Conservation (phyloP, 164 flowering plant species). For the Santalum album region DNA sequence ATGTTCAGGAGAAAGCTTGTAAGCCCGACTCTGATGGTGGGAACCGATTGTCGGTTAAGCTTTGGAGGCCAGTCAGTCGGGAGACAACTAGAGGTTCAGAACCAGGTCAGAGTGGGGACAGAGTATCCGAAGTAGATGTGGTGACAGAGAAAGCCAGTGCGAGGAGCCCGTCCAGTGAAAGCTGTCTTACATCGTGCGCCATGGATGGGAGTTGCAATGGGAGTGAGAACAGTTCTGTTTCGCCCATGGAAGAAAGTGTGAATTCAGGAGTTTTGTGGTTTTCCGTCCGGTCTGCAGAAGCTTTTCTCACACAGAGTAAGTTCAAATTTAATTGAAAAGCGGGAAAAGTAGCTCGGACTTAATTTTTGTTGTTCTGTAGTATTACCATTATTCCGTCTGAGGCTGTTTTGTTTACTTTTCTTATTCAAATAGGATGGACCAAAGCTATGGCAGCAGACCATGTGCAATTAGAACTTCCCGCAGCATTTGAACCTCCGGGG, state of each 20-base stretch:
- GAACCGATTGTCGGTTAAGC: constrained; percentile 27
- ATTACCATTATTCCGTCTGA: neutral
- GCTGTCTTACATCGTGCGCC: constrained; percentile 11
- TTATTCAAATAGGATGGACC: constrained; percentile 63
- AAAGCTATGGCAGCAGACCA: constrained; percentile 64
- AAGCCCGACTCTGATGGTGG: constrained; percentile 26
- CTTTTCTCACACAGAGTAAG: constrained; percentile 68
- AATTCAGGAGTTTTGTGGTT: constrained; percentile 19
- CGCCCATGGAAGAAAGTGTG: constrained; percentile 9
- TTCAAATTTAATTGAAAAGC: too few relatives aligned
- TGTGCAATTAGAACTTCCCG: constrained; percentile 41
- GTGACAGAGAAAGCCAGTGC: constrained; percentile 16
- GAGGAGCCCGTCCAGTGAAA: constrained; percentile 10
- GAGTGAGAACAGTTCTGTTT: neutral
- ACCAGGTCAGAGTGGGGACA: constrained; percentile 17
- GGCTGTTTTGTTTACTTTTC: neutral
- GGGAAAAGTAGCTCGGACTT: too few relatives aligned
- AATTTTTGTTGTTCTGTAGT: too few relatives aligned
- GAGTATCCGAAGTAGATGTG: constrained; percentile 17
- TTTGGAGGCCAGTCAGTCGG: constrained; percentile 58
- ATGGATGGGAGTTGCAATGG: constrained; percentile 6
- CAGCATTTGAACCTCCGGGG: constrained; percentile 28
- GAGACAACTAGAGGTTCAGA: constrained; percentile 21
- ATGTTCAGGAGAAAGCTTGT: constrained; percentile 20
- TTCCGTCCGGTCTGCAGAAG: constrained; percentile 37